Evolutionary conservation across 352 stramenopile genomes (phyloP), one percentile per base, ranked within the genome.

Genomic region (Pythium sp.): DNA sequence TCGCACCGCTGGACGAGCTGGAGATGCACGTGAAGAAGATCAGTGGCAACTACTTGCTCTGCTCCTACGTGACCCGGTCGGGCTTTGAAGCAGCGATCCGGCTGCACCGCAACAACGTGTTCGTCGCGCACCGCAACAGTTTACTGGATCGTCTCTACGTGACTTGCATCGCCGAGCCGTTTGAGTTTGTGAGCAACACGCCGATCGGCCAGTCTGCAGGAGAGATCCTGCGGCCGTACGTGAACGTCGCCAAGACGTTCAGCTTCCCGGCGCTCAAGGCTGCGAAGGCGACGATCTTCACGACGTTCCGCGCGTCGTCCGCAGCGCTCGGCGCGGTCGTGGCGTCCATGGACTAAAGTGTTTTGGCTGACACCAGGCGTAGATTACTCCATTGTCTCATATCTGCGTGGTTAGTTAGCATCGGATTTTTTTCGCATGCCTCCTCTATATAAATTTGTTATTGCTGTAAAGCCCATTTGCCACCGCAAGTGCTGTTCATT

Each of bases 11-110:
- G 12, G 86, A 90, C 58, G 82, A 92, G 11, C 62, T 94, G 56
- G 86, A 94, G 73, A 76, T 94, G 55, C 73, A 81, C 46, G 84
- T 94, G 36, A 92, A 94, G 78, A 90, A 88, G 71, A 91, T 86
- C 58, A 94, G 84, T 54, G 86, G 86, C 56, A 91, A 77, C 66
- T 92, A 88, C 58, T 36, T 94, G 65, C 75, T 92, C n/a, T 92
- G 86, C 64, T 78, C 70, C 51, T 92, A 94, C 69, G 69, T 73
- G 55, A 92, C 84, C 53, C 80, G 76, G 56, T 89, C 82, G 43
- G 81, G 82, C 43, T 94, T 90, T 60, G 76, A 90, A 53, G 86
- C 70, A 9, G 58, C 70, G 28, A 59, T 94, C 47, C 84, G 84
- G 4, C 72, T 92, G 64, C 86, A 94, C 63, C 84, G 86, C 58